phyloP scores from a whole-genome alignment of 257 asterid genomes.

The Striga asiatica region DNA sequence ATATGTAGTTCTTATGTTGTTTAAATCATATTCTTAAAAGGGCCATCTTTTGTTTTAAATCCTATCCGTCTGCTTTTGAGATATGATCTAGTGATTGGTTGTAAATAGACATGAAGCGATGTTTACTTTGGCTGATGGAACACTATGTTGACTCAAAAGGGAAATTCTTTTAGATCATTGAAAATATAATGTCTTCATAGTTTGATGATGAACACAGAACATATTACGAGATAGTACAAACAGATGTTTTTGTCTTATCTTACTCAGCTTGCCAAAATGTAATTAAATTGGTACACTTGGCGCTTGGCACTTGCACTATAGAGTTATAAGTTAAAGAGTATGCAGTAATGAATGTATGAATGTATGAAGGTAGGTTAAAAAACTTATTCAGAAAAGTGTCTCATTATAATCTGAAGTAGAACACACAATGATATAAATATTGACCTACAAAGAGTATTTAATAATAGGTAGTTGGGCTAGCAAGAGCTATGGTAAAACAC shows the following conservation, averaged over 20 bases:
- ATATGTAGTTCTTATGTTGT: neutral
- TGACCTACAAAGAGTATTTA: slow-evolving; percentile 8
- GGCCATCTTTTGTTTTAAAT: neutral
- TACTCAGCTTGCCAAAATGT: no score
- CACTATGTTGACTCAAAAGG: neutral
- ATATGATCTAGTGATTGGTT: neutral
- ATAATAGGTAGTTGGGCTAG: slow-evolving; percentile 88
- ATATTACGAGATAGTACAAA: no score
- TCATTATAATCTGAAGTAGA: neutral
- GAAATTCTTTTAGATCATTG: neutral
- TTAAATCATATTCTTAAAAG: neutral
- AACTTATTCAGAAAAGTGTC: neutral
- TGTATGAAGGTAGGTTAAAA: no score
- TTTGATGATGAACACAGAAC: neutral
- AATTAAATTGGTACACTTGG: no score
- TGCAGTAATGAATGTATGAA: no score
- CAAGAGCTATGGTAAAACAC: slow-evolving; percentile 81
- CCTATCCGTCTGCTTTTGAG: neutral
- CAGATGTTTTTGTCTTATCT: no score
- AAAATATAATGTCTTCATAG: neutral
- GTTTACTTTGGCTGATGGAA: neutral
- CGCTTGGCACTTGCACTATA: no score
- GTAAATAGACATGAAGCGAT: neutral
- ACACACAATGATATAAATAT: slow-evolving; percentile 20
- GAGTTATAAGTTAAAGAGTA: no score